These are phyloP conservation scores for Leccinum pellstonianum DNA, from an alignment of 768 basidiomycete genomes.

Conservation along the genomic window DNA sequence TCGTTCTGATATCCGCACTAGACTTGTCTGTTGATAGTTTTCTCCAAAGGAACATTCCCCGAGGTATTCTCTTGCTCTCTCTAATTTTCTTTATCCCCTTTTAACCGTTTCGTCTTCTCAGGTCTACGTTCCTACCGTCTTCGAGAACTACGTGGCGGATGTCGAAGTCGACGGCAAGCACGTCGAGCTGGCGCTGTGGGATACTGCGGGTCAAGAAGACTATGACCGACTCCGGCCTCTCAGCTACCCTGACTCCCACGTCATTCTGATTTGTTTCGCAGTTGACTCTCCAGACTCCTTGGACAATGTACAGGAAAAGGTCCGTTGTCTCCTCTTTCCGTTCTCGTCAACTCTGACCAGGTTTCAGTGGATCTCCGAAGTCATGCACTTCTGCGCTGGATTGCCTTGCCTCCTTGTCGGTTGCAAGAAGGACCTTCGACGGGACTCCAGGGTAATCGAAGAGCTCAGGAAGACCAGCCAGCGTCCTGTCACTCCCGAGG, in stretches of 20 bases:
- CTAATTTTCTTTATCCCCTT: background rate
- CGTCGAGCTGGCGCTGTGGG: slow-evolving; percentile 98
- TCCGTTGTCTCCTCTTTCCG: slow-evolving; percentile 36
- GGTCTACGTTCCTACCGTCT: slow-evolving; percentile 99
- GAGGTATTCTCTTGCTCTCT: slow-evolving; percentile 53
- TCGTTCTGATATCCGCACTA: slow-evolving; percentile 34
- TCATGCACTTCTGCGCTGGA: slow-evolving; percentile 94
- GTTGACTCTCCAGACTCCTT: slow-evolving; percentile 97
- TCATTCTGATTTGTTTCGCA: slow-evolving; percentile 99
- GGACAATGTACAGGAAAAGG: slow-evolving; percentile 99
- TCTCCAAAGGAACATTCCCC: slow-evolving; percentile 95
- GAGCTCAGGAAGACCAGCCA: slow-evolving; percentile 94
- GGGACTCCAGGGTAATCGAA: slow-evolving; percentile 90
- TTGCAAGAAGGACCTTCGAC: slow-evolving; percentile 97
- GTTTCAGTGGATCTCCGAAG: slow-evolving; percentile 94
- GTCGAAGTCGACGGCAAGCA: slow-evolving; percentile 98
- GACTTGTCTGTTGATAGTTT: slow-evolving; percentile 94
- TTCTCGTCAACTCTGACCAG: slow-evolving; percentile 5
- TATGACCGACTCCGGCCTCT: slow-evolving; percentile 98
- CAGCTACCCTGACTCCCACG: slow-evolving; percentile 98
- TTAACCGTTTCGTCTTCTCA: slow-evolving; percentile 29
- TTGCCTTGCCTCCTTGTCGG: slow-evolving; percentile 97
- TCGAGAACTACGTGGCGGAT: slow-evolving; percentile 99
- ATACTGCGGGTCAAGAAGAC: slow-evolving; percentile 99
- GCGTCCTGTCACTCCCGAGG: slow-evolving; percentile 90